Percentiles rank a stretch among this genome's conserved stretches.
phyloP scores from a whole-genome alignment of 371 early-diverging fungal species.

The Mortierella sp. region DNA sequence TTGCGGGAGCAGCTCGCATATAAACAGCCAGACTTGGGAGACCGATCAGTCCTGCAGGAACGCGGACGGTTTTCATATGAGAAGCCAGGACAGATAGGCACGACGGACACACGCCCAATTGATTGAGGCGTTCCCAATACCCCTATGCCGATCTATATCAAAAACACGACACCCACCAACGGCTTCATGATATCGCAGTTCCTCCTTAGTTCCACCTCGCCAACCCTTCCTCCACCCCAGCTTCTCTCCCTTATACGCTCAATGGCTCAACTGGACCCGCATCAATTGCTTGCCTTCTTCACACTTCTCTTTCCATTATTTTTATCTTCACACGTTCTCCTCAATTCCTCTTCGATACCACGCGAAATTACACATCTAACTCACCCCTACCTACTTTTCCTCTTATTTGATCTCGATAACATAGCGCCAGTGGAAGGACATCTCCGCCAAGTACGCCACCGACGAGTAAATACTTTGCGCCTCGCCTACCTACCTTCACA shows the following conservation, averaged over 20 bases:
- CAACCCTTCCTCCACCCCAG: background rate
- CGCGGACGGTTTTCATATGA: background rate
- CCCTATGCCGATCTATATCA: background rate
- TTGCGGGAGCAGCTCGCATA: background rate
- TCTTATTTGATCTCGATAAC: background rate
- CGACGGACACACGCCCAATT: background rate
- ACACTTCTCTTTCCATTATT: background rate
- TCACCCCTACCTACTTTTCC: background rate
- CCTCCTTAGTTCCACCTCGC: background rate
- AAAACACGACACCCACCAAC: background rate
- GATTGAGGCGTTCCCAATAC: background rate
- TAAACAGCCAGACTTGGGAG: background rate
- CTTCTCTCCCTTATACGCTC: background rate
- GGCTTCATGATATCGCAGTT: background rate
- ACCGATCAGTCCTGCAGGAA: background rate
- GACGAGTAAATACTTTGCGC: constrained; percentile 25
- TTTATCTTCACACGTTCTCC: background rate
- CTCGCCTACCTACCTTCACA: background rate
- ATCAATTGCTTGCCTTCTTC: background rate
- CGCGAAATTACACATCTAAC: constrained; percentile 7
- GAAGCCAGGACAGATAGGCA: background rate
- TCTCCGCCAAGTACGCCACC: constrained; percentile 54
- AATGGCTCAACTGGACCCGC: background rate
- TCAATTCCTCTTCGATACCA: background rate
- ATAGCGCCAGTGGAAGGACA: constrained; percentile 60